Evolutionary conservation across 306 rosid species (phyloP), one percentile per base, ranked within the genome.

Genomic region (Castanopsis chinensis): DNA sequence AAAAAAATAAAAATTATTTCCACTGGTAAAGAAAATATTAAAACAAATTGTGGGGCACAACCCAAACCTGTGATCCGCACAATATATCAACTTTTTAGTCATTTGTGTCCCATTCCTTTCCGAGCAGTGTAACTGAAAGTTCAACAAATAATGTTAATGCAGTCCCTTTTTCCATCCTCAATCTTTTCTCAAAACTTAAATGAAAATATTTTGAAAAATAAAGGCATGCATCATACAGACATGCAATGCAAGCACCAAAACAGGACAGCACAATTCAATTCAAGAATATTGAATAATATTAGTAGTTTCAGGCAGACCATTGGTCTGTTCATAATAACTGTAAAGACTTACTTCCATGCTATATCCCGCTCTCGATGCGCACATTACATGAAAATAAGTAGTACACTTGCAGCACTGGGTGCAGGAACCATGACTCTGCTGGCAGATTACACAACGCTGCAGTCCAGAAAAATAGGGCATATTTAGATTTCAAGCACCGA

Each of bases 291-390:
- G 11, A 7, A 41, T 41, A 41, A 82, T 58, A 23, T 43, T 23
- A 56, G 63, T 43, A 54, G 69, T 37, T 75, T 61, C 51, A 20
- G 14, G 17, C 17, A 49, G 37, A 77, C 32, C 52, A 72, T 55
- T 33, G 71, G 57, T 52, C 73, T 33, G 45, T 41, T 78, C 73
- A 79, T 67, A 54, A 64, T 65, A 88, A 69, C 6, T 57, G 45
- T 12, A 20, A 68, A 75, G 70, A 83, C 97, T 91, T 88, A 90
- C 99, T 83, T 95, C 99, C 97, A 90, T 95, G 89, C 86, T 83
- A 84, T 95, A 95, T 70, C 99, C 99, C 6, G 98, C 96, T 86
- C 88, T 95, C 64, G 93, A 86, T 41, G 99, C 99, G 59, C 99
- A 95, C 84, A 79, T 91, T 74, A 84, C 87, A 71, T 93, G 99